Evolutionary conservation across 192 early-diverging fungal species (phyloP).

Genomic region (Coemansia asiatica): DNA sequence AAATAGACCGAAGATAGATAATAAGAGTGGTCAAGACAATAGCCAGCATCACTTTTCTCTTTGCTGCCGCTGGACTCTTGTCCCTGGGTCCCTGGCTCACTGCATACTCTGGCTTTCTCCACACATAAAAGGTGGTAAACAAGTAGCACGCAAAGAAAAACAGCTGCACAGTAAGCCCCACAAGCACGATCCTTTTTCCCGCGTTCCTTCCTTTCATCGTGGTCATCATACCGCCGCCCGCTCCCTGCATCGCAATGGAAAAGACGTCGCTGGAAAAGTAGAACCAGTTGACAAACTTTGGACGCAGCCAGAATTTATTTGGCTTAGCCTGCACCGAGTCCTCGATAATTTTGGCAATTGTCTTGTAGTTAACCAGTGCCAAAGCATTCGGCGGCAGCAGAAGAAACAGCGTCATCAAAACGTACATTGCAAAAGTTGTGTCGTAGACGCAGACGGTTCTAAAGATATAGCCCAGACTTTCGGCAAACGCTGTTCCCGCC

Average conservation of each 20-base stretch:
- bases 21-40: constrained; percentile 37
- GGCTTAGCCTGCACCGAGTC: not conserved
- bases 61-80: constrained; percentile 12
- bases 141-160: constrained; percentile 45
- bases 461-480: constrained; percentile 33
- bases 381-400: constrained; percentile 37
- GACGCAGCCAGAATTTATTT: constrained; percentile 24
- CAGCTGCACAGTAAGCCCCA: constrained; percentile 42
- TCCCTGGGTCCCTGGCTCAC: constrained; percentile 12
- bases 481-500: constrained; percentile 32
- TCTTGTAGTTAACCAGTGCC: constrained; percentile 45
- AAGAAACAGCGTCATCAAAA: constrained; percentile 40
- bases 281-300: constrained; percentile 44
- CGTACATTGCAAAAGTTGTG: constrained; percentile 32
- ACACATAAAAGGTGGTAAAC: constrained; percentile 22
- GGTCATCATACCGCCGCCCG: constrained; percentile 52
- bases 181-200: constrained; percentile 40
- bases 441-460: constrained; percentile 29
- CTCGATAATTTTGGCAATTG: constrained; percentile 20
- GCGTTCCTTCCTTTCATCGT: constrained; percentile 4
- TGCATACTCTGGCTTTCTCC: constrained; percentile 18
- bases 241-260: constrained; percentile 43
- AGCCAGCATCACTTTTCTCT: constrained; percentile 22
- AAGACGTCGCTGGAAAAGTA: constrained; percentile 52
- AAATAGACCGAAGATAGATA: constrained; percentile 49